These are phyloP conservation scores for Camptophora hylomeconis DNA, from an alignment of 2,329 filamentous ascomycete genomes.

Conservation along the genomic window DNA sequence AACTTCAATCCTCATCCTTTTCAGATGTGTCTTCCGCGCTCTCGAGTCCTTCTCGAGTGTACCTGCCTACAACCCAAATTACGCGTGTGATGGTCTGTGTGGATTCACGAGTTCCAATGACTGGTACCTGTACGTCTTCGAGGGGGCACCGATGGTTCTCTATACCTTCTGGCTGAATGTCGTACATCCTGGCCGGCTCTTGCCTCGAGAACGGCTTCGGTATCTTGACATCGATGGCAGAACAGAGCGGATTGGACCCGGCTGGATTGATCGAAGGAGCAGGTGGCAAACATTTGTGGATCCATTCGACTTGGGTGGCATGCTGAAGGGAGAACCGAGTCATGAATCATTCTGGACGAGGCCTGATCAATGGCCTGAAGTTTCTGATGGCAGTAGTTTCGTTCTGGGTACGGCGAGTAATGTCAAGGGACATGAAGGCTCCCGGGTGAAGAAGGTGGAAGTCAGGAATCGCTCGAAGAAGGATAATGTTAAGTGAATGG, in stretches of 20 bases:
- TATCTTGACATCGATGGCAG: conserved; percentile 21
- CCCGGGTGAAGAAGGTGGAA: no score
- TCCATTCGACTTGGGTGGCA: conserved; percentile 19
- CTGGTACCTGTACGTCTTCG: conserved; percentile 26
- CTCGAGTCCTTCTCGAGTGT: conserved; percentile 24
- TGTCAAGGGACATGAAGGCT: no score
- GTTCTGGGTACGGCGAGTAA: no score
- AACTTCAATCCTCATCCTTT: conserved; percentile 22
- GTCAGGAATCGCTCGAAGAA: no score
- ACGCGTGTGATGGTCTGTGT: conserved; percentile 17
- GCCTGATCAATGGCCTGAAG: conserved; percentile 19
- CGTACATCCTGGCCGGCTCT: conserved; percentile 23
- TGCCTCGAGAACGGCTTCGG: conserved; percentile 19
- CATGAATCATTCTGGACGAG: conserved; percentile 22
- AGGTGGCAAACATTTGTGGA: conserved; percentile 20
- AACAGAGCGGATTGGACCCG: conserved; percentile 22
- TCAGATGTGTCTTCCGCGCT: conserved; percentile 25
- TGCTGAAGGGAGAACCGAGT: conserved; percentile 16
- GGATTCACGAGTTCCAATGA: conserved; percentile 20
- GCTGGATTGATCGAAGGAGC: conserved; percentile 21
- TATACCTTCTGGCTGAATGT: conserved; percentile 25
- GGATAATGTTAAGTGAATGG: no score
- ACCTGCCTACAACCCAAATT: no score
- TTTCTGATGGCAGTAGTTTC: conserved; percentile 19
- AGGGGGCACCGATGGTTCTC: conserved; percentile 24